Base-by-base conservation (phyloP, 2,329 filamentous ascomycete genomes). In the Fusarium tricinctum region DNA sequence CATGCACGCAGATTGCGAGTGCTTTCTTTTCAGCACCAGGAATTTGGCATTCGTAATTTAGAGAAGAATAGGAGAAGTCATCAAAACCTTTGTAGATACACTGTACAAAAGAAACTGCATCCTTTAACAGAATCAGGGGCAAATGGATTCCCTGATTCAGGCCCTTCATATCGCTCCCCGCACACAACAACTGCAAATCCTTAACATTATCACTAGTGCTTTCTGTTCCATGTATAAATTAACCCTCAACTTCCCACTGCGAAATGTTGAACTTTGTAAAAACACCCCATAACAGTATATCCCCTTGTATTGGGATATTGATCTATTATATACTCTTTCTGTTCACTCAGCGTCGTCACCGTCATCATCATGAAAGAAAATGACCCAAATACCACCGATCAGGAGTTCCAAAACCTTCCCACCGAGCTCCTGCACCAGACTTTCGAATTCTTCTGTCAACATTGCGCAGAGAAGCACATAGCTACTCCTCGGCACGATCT, bases 371-470 rank as follows among this genome's bases (percentile, higher is more conserved):
- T 38, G 17, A 19, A 19, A 30, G 10, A 45, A 14, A 45, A 5
- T 13, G 17, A 30, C 17, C 15, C 8, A 6, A 6, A 19, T 14
- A 5, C 10, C 6, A 23, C 10, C 28, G 32, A 4, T 30, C 56
- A 52, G 47, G n/a, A 6, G 14, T 40, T 53, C 10, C 19, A 22
- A n/a, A 1, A 44, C 8, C 38, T 56, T 6, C 42, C n/a, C 7
- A 1, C 22, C 5, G 57, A 61, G 13, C 17, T 64, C 7, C 17
- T 61, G 17, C 17, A 52, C 1, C 22, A 47, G 20, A 63, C 56
- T 9, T 67, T 35, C 20, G 42, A 63, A 19, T 15, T 50, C 4
- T 39, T 67, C 17, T 67, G 64, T n/a, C 51, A 23, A 17, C 64
- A 66, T 38, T 67, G 62, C 19, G 15, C 28, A 13, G 51, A 58